These are phyloP conservation scores for Dictyostelium capitatum DNA, from an alignment of 78 protist species.

Conservation along the genomic window DNA sequence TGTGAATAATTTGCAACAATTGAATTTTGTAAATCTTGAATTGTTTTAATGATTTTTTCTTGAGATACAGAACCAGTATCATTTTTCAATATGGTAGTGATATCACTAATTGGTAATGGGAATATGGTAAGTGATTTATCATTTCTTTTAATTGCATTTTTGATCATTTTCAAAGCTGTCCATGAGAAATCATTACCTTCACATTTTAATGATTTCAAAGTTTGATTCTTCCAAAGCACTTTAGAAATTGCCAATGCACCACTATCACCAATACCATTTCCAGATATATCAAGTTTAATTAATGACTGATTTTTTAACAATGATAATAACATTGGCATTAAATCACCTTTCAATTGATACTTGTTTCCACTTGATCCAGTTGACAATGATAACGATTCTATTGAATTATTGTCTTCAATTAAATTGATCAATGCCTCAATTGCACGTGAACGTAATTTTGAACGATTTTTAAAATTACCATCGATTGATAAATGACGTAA, in stretches of 20 bases:
- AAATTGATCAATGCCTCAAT: constrained; percentile 52
- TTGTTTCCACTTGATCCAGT: background rate
- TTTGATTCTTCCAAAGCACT: constrained; percentile 63
- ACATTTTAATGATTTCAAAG: constrained; percentile 42
- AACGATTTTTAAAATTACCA: constrained; percentile 38
- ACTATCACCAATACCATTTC: constrained; percentile 57
- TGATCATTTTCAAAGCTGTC: constrained; percentile 59
- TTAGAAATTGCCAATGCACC: constrained; percentile 68
- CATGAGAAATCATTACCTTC: constrained; percentile 72
- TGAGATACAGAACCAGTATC: constrained; percentile 17
- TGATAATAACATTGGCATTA: constrained; percentile 49
- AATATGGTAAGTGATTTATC: constrained; percentile 47
- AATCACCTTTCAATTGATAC: constrained; percentile 39
- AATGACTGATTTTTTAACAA: constrained; percentile 58
- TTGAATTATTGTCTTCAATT: constrained; percentile 39
- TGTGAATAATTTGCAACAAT: background rate
- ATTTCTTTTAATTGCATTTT: constrained; percentile 36
- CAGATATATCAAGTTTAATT: constrained; percentile 55
- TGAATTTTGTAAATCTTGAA: constrained; percentile 26
- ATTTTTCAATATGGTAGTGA: background rate
- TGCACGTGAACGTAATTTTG: constrained; percentile 48
- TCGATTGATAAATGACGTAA: constrained; percentile 56
- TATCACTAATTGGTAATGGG: constrained; percentile 40
- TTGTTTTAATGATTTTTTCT: constrained; percentile 34
- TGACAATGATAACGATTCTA: constrained; percentile 49